Evolutionary conservation across 2,329 filamentous ascomycete species (phyloP).

Genomic region (Penicillium sp.): DNA sequence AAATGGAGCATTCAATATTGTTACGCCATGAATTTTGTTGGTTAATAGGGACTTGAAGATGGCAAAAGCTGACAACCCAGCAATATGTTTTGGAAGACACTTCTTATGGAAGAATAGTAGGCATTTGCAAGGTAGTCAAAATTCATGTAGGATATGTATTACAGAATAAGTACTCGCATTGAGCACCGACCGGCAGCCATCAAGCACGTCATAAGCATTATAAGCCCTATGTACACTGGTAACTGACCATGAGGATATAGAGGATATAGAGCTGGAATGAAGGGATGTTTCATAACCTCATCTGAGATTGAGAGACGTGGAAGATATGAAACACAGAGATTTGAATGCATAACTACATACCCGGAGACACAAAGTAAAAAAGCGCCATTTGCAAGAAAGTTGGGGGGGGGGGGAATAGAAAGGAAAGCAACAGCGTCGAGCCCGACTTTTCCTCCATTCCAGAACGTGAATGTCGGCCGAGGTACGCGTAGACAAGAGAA

Average conservation of each 20-base stretch:
- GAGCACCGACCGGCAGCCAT: too few species aligned
- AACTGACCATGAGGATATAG: background rate
- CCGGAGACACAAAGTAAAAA: conserved; percentile 8
- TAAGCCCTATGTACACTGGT: too few species aligned
- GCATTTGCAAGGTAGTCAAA: too few species aligned
- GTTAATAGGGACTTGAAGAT: too few species aligned
- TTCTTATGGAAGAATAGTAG: too few species aligned
- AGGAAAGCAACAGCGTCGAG: conserved; percentile 1
- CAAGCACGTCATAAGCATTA: too few species aligned
- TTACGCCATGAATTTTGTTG: background rate
- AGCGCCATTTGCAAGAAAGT: conserved; percentile 21
- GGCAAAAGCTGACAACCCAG: too few species aligned
- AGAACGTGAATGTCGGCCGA: background rate
- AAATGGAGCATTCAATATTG: background rate
- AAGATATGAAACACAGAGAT: conserved; percentile 5
- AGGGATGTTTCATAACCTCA: background rate
- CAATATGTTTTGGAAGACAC: too few species aligned
- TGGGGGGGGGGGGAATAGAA: conserved; percentile 1
- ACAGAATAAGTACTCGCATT: too few species aligned
- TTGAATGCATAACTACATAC: conserved; percentile 17
- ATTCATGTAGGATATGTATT: too few species aligned
- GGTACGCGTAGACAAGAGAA: conserved; percentile 1
- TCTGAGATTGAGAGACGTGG: background rate
- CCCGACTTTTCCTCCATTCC: background rate
- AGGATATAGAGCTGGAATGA: background rate